Evolutionary conservation across 805 yeast genomes (phyloP).

Genomic region (Yamadazyma paraphyllophila): DNA sequence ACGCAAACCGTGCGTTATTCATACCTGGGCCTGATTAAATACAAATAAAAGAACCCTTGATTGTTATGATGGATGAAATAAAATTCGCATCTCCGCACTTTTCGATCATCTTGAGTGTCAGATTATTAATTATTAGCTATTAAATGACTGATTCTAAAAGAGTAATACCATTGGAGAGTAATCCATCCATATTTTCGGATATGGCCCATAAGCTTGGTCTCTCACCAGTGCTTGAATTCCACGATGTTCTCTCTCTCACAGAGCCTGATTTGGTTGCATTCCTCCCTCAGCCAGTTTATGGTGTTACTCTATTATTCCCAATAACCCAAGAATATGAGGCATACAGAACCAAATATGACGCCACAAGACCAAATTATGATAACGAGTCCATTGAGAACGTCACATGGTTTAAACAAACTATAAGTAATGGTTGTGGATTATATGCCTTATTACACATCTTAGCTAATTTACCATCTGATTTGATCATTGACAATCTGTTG

Average conservation of each 20-base stretch:
- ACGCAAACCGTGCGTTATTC: constrained; percentile 2
- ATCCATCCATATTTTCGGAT: constrained; percentile 76
- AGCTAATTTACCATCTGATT: constrained; percentile 45
- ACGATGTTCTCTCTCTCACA: constrained; percentile 80
- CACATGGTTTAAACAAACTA: constrained; percentile 82
- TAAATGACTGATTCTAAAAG: constrained; percentile 13
- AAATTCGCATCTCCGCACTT: constrained; percentile 1
- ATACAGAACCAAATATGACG: constrained; percentile 44
- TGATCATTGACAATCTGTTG: constrained; percentile 40
- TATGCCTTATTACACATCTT: constrained; percentile 75
- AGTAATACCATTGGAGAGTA: constrained; percentile 87
- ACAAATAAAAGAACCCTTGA: background rate
- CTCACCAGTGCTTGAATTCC: constrained; percentile 56
- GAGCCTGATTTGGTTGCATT: constrained; percentile 80
- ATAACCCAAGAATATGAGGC: constrained; percentile 60
- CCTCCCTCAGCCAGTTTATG: constrained; percentile 76
- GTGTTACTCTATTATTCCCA: constrained; percentile 81
- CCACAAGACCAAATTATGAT: constrained; percentile 12
- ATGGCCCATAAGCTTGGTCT: constrained; percentile 72
- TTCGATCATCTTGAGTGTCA: background rate
- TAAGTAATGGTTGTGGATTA: constrained; percentile 89
- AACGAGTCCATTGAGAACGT: constrained; percentile 35
- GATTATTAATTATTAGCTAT: no score
- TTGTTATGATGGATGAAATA: background rate
- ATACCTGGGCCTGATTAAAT: background rate